phyloP scores from a whole-genome alignment of 1,284 basidiomycete genomes.

The Ceratobasidium sp. region DNA sequence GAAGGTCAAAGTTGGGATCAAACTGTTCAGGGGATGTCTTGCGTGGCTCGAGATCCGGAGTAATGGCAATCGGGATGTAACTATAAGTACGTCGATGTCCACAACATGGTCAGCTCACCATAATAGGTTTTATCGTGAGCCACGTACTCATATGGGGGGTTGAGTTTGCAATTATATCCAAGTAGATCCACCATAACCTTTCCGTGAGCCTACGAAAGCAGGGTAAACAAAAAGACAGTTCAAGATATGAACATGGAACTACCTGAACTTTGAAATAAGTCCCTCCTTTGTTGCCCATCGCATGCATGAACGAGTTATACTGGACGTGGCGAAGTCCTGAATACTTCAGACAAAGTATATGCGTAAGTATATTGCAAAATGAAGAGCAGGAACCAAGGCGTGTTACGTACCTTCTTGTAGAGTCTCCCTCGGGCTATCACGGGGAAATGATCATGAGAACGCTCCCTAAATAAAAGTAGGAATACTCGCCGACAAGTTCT shows the following conservation, averaged over 20 bases:
- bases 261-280: constrained; percentile 28
- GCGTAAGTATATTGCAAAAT: no score
- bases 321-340: constrained; percentile 15
- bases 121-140: neutral
- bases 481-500: neutral
- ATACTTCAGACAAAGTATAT: neutral
- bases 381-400: no score
- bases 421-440: constrained; percentile 2
- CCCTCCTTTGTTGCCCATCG: neutral
- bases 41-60: neutral
- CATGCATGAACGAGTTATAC: constrained; percentile 18
- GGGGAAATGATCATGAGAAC: neutral
- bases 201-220: constrained; percentile 10
- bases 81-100: neutral
- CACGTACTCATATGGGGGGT: neutral
- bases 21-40: constrained; percentile 24
- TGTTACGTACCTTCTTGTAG: constrained; percentile 1
- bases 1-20: constrained; percentile 17
- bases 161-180: constrained; percentile 1
- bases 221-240: neutral
- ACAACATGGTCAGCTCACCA: neutral
- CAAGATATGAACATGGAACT: neutral
- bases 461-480: neutral
- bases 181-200: constrained; percentile 18
- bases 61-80: no score